Evolutionary conservation across 495 filamentous ascomycete genomes (phyloP), one percentile per base, ranked within the genome.

Genomic region (Usnea hakonensis): DNA sequence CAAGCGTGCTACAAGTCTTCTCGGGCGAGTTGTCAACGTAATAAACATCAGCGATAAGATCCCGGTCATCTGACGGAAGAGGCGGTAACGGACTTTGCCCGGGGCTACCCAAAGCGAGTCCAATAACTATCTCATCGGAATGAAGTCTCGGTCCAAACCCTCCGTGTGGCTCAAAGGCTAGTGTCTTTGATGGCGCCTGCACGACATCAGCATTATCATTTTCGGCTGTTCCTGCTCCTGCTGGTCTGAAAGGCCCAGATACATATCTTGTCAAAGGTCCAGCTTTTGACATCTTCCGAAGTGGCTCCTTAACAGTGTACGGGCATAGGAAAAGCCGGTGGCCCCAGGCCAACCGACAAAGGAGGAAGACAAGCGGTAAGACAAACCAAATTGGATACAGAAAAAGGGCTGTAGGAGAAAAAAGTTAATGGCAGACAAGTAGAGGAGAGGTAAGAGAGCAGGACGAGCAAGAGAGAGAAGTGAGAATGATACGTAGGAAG

Each of bases 31-130:
- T 46, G 43, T 48, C 53, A 35, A 40, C 52, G 46, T 19, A 43
- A 7, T 37, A 46, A 6, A 52, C 16, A 32, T 56, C 60, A 56
- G 43, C 59, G n/a, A n/a, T n/a, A n/a, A n/a, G n/a, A 17, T 61
- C 28, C 6, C 26, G 50, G 36, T 54, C 36, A 23, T 61, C 60
- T 64, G 54, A 61, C 48, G 60, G 62, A 19, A 58, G 44, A 33
- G 56, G 62, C 64, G 70, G 70, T 37, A 66, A 60, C 35, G 72
- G 69, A 26, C 68, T 74, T 36, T 71, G 66, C 40, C 69, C 68
- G 3, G 82, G 82, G 62, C 80, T 83, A 28, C 81, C 82, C 40
- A 85, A 64, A 0, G 81, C 82, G 57, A 84, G 76, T 2, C 82
- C 81, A 58, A 85, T 83, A 62, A 73, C 70, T 50, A 71, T 70